These are phyloP conservation scores for Sphagnum magellanicum DNA, from an alignment of 228 moss, liverwort and hornwort species.

Conservation along the genomic window DNA sequence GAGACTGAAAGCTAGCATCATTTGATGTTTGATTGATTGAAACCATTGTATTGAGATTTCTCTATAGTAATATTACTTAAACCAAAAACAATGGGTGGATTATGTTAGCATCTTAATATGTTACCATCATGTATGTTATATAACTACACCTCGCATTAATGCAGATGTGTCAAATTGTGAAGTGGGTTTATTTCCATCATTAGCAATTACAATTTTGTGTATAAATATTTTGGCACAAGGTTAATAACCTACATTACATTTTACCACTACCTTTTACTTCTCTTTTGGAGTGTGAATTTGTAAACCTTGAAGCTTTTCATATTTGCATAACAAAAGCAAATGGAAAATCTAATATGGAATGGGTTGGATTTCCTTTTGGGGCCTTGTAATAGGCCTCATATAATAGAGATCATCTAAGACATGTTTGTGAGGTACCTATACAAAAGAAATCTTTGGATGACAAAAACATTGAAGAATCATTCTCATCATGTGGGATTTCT, in stretches of 20 bases:
- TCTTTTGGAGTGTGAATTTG: constrained; percentile 75
- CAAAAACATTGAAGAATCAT: constrained; percentile 33
- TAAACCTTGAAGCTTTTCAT: constrained; percentile 49
- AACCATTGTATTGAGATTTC: too few species aligned
- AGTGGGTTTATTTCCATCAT: constrained; percentile 65
- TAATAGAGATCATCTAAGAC: constrained; percentile 75
- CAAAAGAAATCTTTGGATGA: constrained; percentile 26
- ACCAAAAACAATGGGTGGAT: neutral
- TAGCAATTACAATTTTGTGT: constrained; percentile 70
- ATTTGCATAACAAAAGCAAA: constrained; percentile 56
- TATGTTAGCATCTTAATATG: neutral
- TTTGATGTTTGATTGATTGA: too few species aligned
- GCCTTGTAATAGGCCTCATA: constrained; percentile 24
- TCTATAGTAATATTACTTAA: neutral
- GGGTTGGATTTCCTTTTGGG: constrained; percentile 68
- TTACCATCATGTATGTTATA: too few species aligned
- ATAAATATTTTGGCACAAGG: constrained; percentile 84
- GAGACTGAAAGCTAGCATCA: too few species aligned
- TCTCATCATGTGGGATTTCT: constrained; percentile 63
- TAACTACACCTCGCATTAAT: neutral
- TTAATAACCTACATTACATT: constrained; percentile 62
- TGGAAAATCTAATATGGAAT: constrained; percentile 78
- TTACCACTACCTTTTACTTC: constrained; percentile 71
- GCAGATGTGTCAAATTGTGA: constrained; percentile 74
- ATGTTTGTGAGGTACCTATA: constrained; percentile 54